These are phyloP conservation scores for Pharus latifolius DNA, from an alignment of 176 grass and related monocot genomes.

Conservation along the genomic window DNA sequence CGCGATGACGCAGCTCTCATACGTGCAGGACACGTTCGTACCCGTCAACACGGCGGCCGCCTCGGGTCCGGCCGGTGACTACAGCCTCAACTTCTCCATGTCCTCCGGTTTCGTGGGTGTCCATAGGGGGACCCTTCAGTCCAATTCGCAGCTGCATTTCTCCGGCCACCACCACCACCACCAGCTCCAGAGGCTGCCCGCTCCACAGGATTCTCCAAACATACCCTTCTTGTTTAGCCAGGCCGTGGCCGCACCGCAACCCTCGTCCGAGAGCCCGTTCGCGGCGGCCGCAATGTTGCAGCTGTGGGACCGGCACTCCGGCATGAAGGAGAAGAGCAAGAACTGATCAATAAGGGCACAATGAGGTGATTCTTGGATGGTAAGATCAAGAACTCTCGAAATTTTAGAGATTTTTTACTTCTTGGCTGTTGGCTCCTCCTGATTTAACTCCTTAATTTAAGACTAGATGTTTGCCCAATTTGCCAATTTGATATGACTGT, in stretches of 20 bases:
- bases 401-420: background rate
- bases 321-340: slow-evolving; percentile 68
- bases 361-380: background rate
- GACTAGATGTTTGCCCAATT: background rate
- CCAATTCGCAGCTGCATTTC: slow-evolving; percentile 67
- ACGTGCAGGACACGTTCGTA: slow-evolving; percentile 29
- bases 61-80: slow-evolving; percentile 34
- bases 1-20: slow-evolving; percentile 60
- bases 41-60: slow-evolving; percentile 13
- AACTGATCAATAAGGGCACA: slow-evolving; percentile 20
- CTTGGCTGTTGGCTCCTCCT: background rate
- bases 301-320: slow-evolving; percentile 56
- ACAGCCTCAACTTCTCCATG: slow-evolving; percentile 76
- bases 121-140: slow-evolving; percentile 99
- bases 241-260: slow-evolving; percentile 10
- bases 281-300: slow-evolving; percentile 39
- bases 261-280: slow-evolving; percentile 20
- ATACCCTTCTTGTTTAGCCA: slow-evolving; percentile 41
- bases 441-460: background rate
- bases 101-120: slow-evolving; percentile 58
- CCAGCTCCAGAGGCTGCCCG: slow-evolving; percentile 37
- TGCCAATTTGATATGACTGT: background rate
- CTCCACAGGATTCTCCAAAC: slow-evolving; percentile 33
- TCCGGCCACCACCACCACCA: slow-evolving; percentile 34
- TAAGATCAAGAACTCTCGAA: background rate